These are phyloP conservation scores for Hemileia vastatrix DNA, from an alignment of 1,284 basidiomycete genomes.

Conservation along the genomic window DNA sequence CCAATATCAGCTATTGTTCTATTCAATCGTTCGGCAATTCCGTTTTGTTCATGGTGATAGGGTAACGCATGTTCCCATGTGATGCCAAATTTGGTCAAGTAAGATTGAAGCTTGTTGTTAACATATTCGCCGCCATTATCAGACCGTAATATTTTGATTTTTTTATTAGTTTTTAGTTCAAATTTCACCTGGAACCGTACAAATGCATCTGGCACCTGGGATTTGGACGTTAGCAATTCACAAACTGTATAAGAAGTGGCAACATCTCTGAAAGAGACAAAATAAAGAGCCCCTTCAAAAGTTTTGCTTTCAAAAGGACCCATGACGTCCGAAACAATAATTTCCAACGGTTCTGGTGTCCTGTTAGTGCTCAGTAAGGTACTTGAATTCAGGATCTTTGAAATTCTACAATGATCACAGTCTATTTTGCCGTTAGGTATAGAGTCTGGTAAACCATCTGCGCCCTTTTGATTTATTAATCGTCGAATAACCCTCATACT, in stretches of 20 bases:
- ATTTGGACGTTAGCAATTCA: background rate
- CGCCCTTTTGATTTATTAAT: background rate
- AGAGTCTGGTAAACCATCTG: background rate
- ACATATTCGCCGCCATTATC: constrained; percentile 6
- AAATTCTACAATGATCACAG: too few relatives aligned
- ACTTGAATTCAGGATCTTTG: too few relatives aligned
- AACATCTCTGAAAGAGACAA: constrained; percentile 1
- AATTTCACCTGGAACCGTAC: too few relatives aligned
- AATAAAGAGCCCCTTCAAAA: background rate
- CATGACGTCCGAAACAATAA: constrained; percentile 4
- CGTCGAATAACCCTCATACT: background rate
- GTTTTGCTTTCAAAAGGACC: constrained; percentile 4
- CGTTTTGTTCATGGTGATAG: too few relatives aligned
- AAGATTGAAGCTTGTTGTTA: background rate
- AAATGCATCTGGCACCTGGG: too few relatives aligned
- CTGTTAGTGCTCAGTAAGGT: too few relatives aligned
- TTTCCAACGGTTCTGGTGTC: background rate
- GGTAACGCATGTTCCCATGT: too few relatives aligned
- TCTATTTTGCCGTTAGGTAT: too few relatives aligned
- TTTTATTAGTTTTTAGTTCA: background rate
- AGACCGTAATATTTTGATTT: background rate
- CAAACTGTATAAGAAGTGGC: background rate
- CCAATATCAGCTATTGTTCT: too few relatives aligned
- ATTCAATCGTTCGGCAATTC: too few relatives aligned
- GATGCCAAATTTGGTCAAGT: too few relatives aligned